Conservation (phyloP, 148 eudicot genomes). For the Spergularia bocconei region DNA sequence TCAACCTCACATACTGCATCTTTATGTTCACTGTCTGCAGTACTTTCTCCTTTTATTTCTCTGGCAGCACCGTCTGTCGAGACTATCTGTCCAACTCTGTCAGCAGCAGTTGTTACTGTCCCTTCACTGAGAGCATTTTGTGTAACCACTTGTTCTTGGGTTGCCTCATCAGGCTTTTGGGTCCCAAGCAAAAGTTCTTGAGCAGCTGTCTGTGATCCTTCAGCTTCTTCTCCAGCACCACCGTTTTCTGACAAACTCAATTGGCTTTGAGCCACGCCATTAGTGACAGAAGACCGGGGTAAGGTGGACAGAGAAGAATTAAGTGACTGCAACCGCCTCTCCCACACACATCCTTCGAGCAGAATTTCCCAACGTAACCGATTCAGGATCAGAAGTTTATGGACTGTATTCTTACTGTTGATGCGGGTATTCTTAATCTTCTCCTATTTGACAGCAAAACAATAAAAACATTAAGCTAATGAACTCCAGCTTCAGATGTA, state of each 20-base stretch:
- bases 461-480: slow-evolving; percentile 2
- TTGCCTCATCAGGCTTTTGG: slow-evolving; percentile 2
- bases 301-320: slow-evolving; percentile 49
- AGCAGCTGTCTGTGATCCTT: slow-evolving; percentile 4
- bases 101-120: background rate
- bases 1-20: background rate
- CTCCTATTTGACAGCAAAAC: slow-evolving; percentile 37
- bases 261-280: slow-evolving; percentile 13
- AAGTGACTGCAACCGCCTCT: slow-evolving; percentile 60
- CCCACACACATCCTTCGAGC: slow-evolving; percentile 80
- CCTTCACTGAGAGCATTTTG: slow-evolving; percentile 9
- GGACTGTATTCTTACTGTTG: slow-evolving; percentile 31
- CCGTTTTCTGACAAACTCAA: slow-evolving; percentile 12
- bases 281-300: slow-evolving; percentile 17
- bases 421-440: slow-evolving; percentile 41
- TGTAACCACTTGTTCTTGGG: slow-evolving; percentile 13
- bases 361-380: slow-evolving; percentile 57
- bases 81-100: slow-evolving; percentile 6
- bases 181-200: slow-evolving; percentile 14
- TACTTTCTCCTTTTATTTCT: background rate
- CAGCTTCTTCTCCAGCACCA: slow-evolving; percentile 22
- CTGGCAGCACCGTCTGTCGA: background rate
- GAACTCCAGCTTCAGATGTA: background rate
- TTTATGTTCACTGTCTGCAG: background rate
- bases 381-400: slow-evolving; percentile 62